A percentile compares a stretch with the other conserved stretches of the same genome.
Conservation (phyloP, 139 green algal genomes). For the Zygnema cylindricum region DNA sequence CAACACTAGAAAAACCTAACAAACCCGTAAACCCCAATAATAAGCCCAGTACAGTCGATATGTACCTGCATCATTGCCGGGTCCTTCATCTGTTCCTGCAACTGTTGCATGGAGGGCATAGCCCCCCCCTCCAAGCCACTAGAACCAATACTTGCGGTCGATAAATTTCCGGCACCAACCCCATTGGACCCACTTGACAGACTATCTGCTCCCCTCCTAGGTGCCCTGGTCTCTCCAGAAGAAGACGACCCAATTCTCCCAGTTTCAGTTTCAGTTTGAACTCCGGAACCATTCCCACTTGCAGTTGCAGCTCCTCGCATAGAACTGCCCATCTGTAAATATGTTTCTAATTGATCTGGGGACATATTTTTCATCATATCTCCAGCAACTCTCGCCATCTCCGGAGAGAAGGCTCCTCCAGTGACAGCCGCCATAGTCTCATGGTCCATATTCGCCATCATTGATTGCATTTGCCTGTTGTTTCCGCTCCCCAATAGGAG, state of each 20-base stretch:
- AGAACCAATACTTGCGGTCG: too few species aligned
- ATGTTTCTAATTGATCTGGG: slow-evolving; percentile 38
- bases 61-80: slow-evolving; percentile 37
- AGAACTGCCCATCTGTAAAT: neutral
- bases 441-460: slow-evolving; percentile 44
- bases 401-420: slow-evolving; percentile 23
- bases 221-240: neutral
- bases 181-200: neutral
- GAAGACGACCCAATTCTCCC: neutral
- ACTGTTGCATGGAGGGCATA: too few species aligned
- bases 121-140: too few species aligned
- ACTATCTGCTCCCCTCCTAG: neutral
- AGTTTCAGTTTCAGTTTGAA: neutral
- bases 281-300: neutral
- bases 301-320: neutral
- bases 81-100: slow-evolving; percentile 37
- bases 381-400: slow-evolving; percentile 38
- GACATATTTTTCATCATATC: slow-evolving; percentile 56
- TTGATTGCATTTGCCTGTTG: slow-evolving; percentile 52
- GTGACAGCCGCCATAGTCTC: slow-evolving; percentile 38
- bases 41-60: too few species aligned
- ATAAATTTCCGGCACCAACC: neutral
- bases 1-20: too few species aligned
- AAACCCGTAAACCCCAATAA: too few species aligned
- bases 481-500: too few species aligned